Base-by-base conservation (phyloP, 2,329 filamentous ascomycete species). In the Colletotrichum nymphaeae region DNA sequence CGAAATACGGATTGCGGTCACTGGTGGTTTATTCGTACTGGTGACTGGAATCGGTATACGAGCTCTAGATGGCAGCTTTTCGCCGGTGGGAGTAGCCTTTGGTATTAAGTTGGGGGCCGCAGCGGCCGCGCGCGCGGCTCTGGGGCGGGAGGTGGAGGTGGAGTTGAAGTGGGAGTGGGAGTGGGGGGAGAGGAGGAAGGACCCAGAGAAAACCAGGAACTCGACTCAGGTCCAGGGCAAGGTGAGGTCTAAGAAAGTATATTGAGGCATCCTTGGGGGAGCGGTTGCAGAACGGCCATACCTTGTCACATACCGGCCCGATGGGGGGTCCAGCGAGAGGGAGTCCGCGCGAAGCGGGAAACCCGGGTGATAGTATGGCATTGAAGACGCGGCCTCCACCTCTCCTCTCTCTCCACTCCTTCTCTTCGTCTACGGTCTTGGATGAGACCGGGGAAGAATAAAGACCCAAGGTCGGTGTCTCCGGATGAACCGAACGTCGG, bases 401-500 rank as follows among this genome's bases (percentile, higher is more conserved):
- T 42, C 37, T 19, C 37, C 16, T 19, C 16, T 19, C 37, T 42
- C 37, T 49, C 42, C 42, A 49, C 42, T 49, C 42, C 42, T 49
- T 19, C 19, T 22, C 56, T 9, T 22, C 32, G 9, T 9, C 30
- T 32, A 32, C 30, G 30, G 30, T 32, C 57, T 12, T 35, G 19
- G 19, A 59, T 19, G n/a, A 24, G 12, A 42, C 58, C 37, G 12
- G 32, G 16, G 32, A 8, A 60, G 22, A 42, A 42, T 19, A 42
- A 19, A 42, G 9, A 42, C 8, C 19, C 11, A 11, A 24, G 42
- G 22, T 63, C 57, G 63, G 49, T 26, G 35, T 62, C 57, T 63
- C 63, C 57, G 63, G 69, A 72, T 26, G 69, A 62, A 72, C 63
- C 14, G 22, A 60, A n/a, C 11, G 28, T 53, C 56, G 16, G 16